Conservation (phyloP, 306 rosid genomes). For the Ormosia semicastrata region DNA sequence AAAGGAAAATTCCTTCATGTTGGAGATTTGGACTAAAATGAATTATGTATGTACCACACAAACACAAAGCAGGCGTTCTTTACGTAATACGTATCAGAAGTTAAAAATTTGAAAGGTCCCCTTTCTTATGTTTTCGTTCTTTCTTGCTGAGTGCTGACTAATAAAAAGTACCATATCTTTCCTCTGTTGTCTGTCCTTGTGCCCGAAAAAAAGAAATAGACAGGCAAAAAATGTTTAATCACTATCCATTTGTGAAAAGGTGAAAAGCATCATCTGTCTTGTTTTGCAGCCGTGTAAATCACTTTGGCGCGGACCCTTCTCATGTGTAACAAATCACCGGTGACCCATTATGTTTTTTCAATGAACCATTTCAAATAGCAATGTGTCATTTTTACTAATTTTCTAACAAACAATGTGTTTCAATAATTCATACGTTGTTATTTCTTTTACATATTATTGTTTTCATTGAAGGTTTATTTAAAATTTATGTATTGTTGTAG, state of each 20-base stretch:
- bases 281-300: slow-evolving; percentile 24
- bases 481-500: slow-evolving; percentile 23
- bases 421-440: background rate
- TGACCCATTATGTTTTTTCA: slow-evolving; percentile 6
- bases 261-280: slow-evolving; percentile 12
- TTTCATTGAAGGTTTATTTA: background rate
- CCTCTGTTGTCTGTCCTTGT: background rate
- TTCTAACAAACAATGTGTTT: background rate
- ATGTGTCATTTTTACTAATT: background rate
- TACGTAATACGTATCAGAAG: background rate
- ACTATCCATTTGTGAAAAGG: slow-evolving; percentile 16
- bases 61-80: background rate
- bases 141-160: background rate
- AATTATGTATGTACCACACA: background rate
- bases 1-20: too few relatives aligned
- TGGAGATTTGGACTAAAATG: background rate
- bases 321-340: slow-evolving; percentile 12
- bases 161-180: slow-evolving; percentile 11
- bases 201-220: background rate
- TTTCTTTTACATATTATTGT: background rate
- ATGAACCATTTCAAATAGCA: background rate
- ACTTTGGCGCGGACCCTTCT: slow-evolving; percentile 19
- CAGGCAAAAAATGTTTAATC: background rate
- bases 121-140: background rate
- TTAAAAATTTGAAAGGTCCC: slow-evolving; percentile 8